A percentile compares a stretch with the other conserved stretches of the same genome.
phyloP scores from a whole-genome alignment of 192 early-diverging fungal genomes.

The Backusella westeae region DNA sequence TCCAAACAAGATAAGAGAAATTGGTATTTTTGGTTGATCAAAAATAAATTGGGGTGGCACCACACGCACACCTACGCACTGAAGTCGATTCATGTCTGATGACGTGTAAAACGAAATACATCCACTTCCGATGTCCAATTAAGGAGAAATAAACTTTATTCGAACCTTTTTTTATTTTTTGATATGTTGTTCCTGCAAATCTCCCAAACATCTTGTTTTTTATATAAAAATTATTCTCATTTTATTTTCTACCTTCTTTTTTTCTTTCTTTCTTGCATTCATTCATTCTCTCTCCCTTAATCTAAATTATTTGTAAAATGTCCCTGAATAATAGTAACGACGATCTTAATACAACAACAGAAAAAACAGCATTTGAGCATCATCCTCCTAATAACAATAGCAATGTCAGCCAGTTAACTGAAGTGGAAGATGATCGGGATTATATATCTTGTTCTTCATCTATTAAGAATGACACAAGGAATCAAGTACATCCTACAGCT shows the following conservation, averaged over 20 bases:
- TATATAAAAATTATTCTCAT: background rate
- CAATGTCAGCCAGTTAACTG: background rate
- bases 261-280: background rate
- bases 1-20: background rate
- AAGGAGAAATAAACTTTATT: constrained; percentile 1
- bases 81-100: background rate
- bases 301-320: background rate
- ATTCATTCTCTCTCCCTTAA: background rate
- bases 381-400: background rate
- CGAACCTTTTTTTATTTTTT: background rate
- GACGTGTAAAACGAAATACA: background rate
- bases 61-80: background rate
- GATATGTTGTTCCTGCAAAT: background rate
- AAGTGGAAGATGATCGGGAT: background rate
- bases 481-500: background rate
- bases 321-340: background rate
- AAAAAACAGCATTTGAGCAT: background rate
- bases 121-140: background rate
- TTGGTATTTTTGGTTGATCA: no score
- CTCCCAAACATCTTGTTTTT: background rate
- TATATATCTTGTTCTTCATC: background rate
- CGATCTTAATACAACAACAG: background rate
- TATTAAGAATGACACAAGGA: background rate
- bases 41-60: constrained; percentile 2
- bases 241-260: background rate